phyloP scores from a whole-genome alignment of 345 rosid species.

The Eutrema japonicum region DNA sequence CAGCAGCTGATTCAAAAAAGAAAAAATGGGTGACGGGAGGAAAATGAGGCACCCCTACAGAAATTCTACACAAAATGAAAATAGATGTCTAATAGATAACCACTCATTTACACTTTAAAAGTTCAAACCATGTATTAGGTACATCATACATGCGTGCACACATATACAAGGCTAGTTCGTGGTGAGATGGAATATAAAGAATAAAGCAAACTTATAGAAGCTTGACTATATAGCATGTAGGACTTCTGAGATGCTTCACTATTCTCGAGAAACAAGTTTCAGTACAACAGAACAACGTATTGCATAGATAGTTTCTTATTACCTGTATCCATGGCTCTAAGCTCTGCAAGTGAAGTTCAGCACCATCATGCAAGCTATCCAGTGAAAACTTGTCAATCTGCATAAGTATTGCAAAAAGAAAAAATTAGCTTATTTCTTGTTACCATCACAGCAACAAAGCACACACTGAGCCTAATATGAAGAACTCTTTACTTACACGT shows the following conservation, averaged over 20 bases:
- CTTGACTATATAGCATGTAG: slow-evolving; percentile 20
- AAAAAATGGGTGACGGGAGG: slow-evolving; percentile 38
- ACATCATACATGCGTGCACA: slow-evolving; percentile 10
- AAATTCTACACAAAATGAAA: background rate
- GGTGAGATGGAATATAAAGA: slow-evolving; percentile 1
- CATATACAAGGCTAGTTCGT: background rate
- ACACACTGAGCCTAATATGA: slow-evolving; percentile 6
- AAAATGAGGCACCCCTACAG: slow-evolving; percentile 2
- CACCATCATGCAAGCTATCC: slow-evolving; percentile 85
- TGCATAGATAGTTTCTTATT: background rate
- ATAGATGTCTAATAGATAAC: slow-evolving; percentile 10
- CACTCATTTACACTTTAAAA: slow-evolving; percentile 4
- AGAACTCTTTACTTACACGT: slow-evolving; percentile 63
- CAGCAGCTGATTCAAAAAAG: slow-evolving; percentile 73
- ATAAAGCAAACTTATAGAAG: slow-evolving; percentile 9
- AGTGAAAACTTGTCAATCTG: slow-evolving; percentile 91
- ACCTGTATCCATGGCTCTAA: slow-evolving; percentile 99
- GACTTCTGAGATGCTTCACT: slow-evolving; percentile 16
- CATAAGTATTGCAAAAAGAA: slow-evolving; percentile 20
- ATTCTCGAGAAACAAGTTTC: slow-evolving; percentile 15
- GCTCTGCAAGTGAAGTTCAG: slow-evolving; percentile 89
- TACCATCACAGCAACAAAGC: slow-evolving; percentile 23
- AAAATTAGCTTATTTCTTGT: background rate
- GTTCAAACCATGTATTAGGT: background rate
- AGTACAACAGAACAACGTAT: slow-evolving; percentile 24